These are phyloP conservation scores for Clathrus columnatus DNA, from an alignment of 768 basidiomycete genomes.

Conservation along the genomic window DNA sequence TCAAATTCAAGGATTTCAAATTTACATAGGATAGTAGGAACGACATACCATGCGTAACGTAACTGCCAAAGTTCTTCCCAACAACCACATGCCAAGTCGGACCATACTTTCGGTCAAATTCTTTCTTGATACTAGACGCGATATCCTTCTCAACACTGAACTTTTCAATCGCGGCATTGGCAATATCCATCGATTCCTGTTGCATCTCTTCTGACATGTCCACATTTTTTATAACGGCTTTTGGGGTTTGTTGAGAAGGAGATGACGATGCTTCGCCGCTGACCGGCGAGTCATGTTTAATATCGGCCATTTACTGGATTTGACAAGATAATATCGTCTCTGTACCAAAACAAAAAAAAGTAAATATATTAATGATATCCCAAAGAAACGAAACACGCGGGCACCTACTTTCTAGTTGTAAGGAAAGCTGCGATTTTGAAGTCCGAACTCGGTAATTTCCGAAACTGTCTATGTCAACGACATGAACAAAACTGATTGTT, in stretches of 20 bases:
- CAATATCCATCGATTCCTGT: conserved; percentile 85
- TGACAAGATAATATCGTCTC: no score
- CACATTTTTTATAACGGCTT: conserved; percentile 92
- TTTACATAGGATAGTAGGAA: conserved; percentile 9
- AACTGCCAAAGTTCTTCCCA: conserved; percentile 98
- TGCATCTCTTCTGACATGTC: conserved; percentile 98
- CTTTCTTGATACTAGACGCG: conserved; percentile 96
- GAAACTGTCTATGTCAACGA: no score
- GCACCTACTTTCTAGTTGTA: no score
- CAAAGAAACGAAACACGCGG: no score
- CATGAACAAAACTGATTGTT: no score
- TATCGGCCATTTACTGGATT: conserved; percentile 4
- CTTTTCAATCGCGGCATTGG: conserved; percentile 77
- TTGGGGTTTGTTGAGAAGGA: conserved; percentile 35
- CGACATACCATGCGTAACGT: conserved; percentile 86
- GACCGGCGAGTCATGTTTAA: conserved; percentile 5
- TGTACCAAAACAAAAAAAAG: no score
- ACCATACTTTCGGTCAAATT: conserved; percentile 87
- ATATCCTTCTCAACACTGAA: conserved; percentile 97
- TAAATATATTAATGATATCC: no score
- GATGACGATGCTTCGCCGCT: conserved; percentile 5
- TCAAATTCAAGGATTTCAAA: neutral
- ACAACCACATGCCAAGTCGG: conserved; percentile 99
- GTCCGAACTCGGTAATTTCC: no score
- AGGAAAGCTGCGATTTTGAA: no score